These are phyloP conservation scores for Apiotrichum gamsii DNA, from an alignment of 1,284 basidiomycete genomes.

Conservation along the genomic window DNA sequence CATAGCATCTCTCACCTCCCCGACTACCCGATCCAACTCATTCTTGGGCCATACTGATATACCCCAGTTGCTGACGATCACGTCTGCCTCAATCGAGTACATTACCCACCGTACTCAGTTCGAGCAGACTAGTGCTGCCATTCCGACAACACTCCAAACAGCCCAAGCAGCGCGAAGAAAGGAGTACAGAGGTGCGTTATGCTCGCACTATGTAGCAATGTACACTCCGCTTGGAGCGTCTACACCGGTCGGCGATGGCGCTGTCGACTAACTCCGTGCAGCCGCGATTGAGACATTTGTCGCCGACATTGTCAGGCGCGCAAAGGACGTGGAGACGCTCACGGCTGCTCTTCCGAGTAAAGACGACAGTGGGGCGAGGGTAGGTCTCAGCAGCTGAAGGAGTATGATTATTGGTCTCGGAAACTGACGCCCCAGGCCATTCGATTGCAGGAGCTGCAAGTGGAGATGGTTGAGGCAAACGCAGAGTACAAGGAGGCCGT, in stretches of 20 bases:
- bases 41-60: too few species aligned
- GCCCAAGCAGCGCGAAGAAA: conserved; percentile 26
- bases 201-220: too few species aligned
- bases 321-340: conserved; percentile 42
- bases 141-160: conserved; percentile 36
- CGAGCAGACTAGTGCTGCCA: conserved; percentile 36
- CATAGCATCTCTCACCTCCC: too few species aligned
- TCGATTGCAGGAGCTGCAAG: conserved; percentile 35
- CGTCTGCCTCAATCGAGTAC: conserved; percentile 45
- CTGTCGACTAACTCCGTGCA: too few species aligned
- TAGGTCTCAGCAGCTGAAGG: conserved; percentile 16
- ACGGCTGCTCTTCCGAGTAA: conserved; percentile 40
- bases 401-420: background rate
- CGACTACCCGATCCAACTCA: too few species aligned
- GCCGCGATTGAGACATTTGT: conserved; percentile 44
- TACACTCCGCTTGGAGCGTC: too few species aligned
- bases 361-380: conserved; percentile 31
- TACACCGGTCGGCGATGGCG: too few species aligned
- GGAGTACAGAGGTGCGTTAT: conserved; percentile 32
- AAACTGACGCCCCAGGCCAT: conserved; percentile 19
- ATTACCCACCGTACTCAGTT: conserved; percentile 45
- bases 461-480: conserved; percentile 38
- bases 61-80: conserved; percentile 42
- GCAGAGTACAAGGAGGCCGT: conserved; percentile 40
- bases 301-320: conserved; percentile 37